Evolutionary conservation across 306 rosid species (phyloP), one percentile per base, ranked within the genome.

Genomic region (Dryas octopetala): DNA sequence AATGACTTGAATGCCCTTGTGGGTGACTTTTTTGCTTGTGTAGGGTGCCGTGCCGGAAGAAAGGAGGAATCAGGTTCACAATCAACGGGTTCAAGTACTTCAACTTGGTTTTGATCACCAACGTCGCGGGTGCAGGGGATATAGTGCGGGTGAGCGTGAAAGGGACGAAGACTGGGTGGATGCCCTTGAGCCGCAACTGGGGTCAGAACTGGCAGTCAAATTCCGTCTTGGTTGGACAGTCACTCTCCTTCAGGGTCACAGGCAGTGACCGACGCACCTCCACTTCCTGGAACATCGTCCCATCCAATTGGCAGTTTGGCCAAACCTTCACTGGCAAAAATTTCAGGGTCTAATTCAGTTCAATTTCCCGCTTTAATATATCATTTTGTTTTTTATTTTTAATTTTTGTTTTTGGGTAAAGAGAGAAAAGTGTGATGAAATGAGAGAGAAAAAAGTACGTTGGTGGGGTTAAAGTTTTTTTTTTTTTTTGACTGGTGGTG

Each of bases 91-190:
- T 83, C 85, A 84, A 82, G 9, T 86, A 93, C 91, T 93, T 93
- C 88, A 93, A 93, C 74, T 74, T 93, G 86, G 88, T 93, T 7
- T 6, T 93, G 84, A 74, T 93, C 79, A 82, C 87, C 67, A 93
- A 93, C 89, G 98, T 93, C 5, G 98, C 90, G 13, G 97, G 97
- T 1, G 95, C 95, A 62, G 98, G 97, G 15, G 95, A 93, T 70
- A 68, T 93, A 10, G 80, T 80, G 85, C 81, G 63, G 60, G 90
- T 79, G 60, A 86, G 85, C 73, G 77, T 93, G 57, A 90, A 89
- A 57, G 98, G 98, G 0, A 83, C 96, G 3, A 78, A 72, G 12
- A 86, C 84, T 2, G 90, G 74, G 6, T 93, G 98, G 98, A 86
- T 90, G 90, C 81, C 80, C 67, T 44, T 90, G 98, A 93, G 90